A percentile compares a stretch with the other conserved stretches of the same genome.
These are phyloP conservation scores for Thelonectria discophora DNA, from an alignment of 2,329 filamentous ascomycete species.

Conservation along the genomic window DNA sequence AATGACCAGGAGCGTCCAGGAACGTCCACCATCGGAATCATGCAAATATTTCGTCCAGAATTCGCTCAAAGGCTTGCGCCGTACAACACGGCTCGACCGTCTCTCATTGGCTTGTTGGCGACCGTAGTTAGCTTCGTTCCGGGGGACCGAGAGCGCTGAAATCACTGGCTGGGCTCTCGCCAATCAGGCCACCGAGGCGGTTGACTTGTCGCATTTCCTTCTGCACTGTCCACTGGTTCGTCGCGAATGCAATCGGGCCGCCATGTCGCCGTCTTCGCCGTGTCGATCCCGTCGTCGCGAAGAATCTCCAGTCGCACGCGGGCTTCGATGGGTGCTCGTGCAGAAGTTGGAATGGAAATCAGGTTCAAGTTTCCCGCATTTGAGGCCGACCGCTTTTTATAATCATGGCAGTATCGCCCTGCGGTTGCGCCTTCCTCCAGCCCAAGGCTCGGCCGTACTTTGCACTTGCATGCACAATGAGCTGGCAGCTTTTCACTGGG, in stretches of 20 bases:
- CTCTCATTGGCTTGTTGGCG: conserved; percentile 34
- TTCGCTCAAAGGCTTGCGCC: conserved; percentile 27
- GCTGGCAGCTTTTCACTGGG: conserved; percentile 40
- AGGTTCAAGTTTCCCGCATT: conserved; percentile 7
- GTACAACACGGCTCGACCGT: conserved; percentile 30
- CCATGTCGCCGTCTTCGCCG: conserved; percentile 5
- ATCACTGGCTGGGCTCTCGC: conserved; percentile 33
- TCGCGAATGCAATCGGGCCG: conserved; percentile 25
- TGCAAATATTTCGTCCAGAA: conserved; percentile 24
- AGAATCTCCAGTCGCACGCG: neutral
- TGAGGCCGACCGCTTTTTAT: conserved; percentile 35
- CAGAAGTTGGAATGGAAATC: conserved; percentile 3
- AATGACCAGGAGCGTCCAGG: neutral
- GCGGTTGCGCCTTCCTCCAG: conserved; percentile 28
- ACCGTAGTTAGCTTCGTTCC: conserved; percentile 24
- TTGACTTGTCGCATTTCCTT: conserved; percentile 38
- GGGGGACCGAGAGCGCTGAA: conserved; percentile 21
- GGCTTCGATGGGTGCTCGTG: neutral
- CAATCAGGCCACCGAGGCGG: conserved; percentile 36
- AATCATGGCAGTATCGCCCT: conserved; percentile 27
- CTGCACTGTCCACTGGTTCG: conserved; percentile 43
- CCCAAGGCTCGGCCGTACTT: conserved; percentile 29
- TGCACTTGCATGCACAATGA: conserved; percentile 42
- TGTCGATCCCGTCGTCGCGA: conserved; percentile 10
- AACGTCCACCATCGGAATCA: conserved; percentile 28